Evolutionary conservation across 495 filamentous ascomycete genomes (phyloP).

Genomic region (Penicillium salamii): DNA sequence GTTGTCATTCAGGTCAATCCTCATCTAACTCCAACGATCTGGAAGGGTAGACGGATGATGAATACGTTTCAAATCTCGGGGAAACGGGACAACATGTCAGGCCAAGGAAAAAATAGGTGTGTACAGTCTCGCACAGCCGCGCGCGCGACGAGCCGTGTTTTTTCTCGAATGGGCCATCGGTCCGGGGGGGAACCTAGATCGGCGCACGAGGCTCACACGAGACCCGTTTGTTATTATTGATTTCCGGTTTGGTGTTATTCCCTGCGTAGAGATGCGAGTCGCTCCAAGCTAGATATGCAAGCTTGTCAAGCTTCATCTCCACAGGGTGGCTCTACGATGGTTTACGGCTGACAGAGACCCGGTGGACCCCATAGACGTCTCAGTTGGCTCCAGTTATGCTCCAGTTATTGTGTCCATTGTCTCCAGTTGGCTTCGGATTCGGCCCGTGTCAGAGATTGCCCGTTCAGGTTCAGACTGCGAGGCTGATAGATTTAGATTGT

Average conservation of each 20-base stretch:
- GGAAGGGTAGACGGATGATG: not conserved
- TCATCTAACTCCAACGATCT: constrained; percentile 6
- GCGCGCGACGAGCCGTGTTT: not conserved
- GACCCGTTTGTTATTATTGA: not conserved
- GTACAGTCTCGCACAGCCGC: not conserved
- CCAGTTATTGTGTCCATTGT: not conserved
- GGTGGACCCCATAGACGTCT: constrained; percentile 1
- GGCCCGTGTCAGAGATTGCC: constrained; percentile 16
- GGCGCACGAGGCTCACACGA: constrained; percentile 1
- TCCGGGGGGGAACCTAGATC: constrained; percentile 9
- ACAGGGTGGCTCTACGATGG: constrained; percentile 1
- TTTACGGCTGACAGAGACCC: not conserved
- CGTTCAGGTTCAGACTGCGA: constrained; percentile 7
- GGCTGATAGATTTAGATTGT: constrained; percentile 15
- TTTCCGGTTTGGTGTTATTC: not conserved
- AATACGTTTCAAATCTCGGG: not conserved
- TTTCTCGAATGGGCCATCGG: constrained; percentile 3
- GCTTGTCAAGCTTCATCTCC: constrained; percentile 9
- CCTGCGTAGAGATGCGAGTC: not conserved
- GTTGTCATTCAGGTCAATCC: constrained; percentile 1
- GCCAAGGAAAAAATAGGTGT: not conserved
- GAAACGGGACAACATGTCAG: not conserved
- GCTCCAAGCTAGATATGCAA: constrained; percentile 1
- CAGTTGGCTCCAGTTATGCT: constrained; percentile 3
- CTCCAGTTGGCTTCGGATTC: constrained; percentile 12